Conservation (phyloP, 176 grass and related monocot species). For the Pharus latifolius region DNA sequence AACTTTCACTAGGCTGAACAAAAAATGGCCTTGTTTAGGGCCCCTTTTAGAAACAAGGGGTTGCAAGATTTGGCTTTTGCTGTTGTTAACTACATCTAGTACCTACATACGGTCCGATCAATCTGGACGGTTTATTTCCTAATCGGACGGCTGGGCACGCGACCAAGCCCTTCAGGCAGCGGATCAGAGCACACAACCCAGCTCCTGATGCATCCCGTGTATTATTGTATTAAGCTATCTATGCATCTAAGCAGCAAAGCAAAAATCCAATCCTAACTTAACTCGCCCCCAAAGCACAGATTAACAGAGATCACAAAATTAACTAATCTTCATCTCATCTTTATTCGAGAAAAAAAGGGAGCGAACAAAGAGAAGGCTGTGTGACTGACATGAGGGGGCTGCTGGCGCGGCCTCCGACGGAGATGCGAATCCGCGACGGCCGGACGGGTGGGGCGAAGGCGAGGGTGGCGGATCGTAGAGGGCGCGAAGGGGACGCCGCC, state of each 20-base stretch:
- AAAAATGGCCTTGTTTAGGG: no score
- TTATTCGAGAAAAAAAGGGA: neutral
- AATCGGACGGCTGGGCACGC: neutral
- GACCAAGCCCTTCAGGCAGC: neutral
- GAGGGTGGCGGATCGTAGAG: neutral
- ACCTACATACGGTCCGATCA: no score
- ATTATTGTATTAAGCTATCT: no score
- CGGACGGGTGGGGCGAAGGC: neutral
- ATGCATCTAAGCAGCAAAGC: slow-evolving; percentile 7
- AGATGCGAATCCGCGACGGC: slow-evolving; percentile 13
- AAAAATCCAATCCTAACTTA: neutral
- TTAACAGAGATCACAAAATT: no score
- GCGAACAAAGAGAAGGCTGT: no score
- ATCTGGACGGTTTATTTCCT: neutral
- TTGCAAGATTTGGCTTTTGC: no score
- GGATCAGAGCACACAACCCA: slow-evolving; percentile 20
- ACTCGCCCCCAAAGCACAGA: neutral
- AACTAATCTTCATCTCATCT: no score
- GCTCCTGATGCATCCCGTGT: no score
- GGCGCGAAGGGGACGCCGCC: slow-evolving; percentile 10
- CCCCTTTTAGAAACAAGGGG: no score
- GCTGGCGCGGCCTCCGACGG: slow-evolving; percentile 41
- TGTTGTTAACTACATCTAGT: no score
- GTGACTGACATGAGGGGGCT: slow-evolving; percentile 31
- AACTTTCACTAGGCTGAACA: no score